These are phyloP conservation scores for Middelhovenomyces tepae DNA, from an alignment of 805 yeast species.

Conservation along the genomic window DNA sequence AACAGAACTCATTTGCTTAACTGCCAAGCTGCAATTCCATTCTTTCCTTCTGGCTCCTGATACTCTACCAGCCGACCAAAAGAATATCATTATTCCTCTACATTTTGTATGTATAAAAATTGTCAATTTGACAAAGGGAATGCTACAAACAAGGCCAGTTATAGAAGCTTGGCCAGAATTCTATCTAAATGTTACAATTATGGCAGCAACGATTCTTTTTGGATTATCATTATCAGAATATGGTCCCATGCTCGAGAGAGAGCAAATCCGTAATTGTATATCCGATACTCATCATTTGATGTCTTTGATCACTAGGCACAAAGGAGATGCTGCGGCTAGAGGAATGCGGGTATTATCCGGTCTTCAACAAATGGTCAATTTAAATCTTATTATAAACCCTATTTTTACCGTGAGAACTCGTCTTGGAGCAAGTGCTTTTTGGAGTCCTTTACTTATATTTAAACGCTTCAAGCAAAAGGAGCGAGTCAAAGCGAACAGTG, in stretches of 20 bases:
- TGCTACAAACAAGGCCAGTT: conserved; percentile 2
- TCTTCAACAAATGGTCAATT: conserved; percentile 7
- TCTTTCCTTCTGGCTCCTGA: conserved; percentile 12
- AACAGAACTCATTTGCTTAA: conserved; percentile 10
- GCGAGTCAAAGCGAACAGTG: too few species aligned
- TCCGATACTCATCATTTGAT: conserved; percentile 7
- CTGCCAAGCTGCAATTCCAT: conserved; percentile 10
- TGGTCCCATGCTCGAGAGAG: conserved; percentile 5
- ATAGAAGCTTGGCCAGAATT: too few species aligned
- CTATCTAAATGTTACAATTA: background rate
- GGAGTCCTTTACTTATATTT: conserved; percentile 10
- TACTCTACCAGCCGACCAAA: conserved; percentile 6
- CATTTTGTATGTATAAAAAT: conserved; percentile 9
- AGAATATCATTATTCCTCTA: conserved; percentile 8
- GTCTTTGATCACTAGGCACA: background rate
- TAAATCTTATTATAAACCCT: conserved; percentile 5
- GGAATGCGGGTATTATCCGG: conserved; percentile 9
- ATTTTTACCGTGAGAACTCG: conserved; percentile 10
- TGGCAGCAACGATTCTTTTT: conserved; percentile 8
- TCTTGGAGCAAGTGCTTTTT: conserved; percentile 12
- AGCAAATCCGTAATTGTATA: conserved; percentile 8
- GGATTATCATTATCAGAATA: conserved; percentile 9
- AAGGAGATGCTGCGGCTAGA: conserved; percentile 6
- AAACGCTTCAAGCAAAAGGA: too few species aligned
- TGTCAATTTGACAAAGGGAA: background rate